phyloP scores from a whole-genome alignment of 495 filamentous ascomycete species.

The Aspergillus panamensis region DNA sequence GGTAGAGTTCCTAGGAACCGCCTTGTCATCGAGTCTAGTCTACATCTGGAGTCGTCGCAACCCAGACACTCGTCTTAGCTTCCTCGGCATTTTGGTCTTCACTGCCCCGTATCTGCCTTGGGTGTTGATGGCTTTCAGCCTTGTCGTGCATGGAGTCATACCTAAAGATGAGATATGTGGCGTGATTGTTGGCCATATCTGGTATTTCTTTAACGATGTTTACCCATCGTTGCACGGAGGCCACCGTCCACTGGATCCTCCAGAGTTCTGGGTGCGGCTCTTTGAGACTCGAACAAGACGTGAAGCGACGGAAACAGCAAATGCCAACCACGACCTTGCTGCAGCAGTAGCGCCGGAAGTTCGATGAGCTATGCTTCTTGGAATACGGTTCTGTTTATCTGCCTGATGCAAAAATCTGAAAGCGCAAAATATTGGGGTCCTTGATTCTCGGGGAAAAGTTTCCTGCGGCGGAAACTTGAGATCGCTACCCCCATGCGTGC shows the following conservation, averaged over 20 bases:
- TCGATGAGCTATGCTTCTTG: constrained; percentile 25
- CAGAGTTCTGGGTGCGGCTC: constrained; percentile 82
- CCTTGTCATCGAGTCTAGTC: constrained; percentile 85
- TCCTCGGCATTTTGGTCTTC: constrained; percentile 86
- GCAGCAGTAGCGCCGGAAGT: constrained; percentile 41
- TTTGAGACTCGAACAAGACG: constrained; percentile 55
- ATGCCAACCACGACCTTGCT: constrained; percentile 37
- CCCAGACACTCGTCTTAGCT: constrained; percentile 85
- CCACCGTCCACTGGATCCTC: constrained; percentile 83
- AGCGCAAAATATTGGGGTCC: not conserved
- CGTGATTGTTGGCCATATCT: constrained; percentile 88
- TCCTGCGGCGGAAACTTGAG: too few species aligned
- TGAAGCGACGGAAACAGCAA: constrained; percentile 29
- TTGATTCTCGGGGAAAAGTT: not conserved
- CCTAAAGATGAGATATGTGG: constrained; percentile 97
- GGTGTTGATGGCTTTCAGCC: constrained; percentile 89
- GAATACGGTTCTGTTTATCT: constrained; percentile 1
- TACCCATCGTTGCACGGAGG: constrained; percentile 88
- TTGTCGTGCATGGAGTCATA: constrained; percentile 77
- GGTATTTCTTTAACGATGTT: constrained; percentile 97
- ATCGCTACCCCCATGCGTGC: too few species aligned
- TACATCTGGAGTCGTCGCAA: constrained; percentile 98
- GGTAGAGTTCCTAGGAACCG: constrained; percentile 88
- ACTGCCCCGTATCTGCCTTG: constrained; percentile 92
- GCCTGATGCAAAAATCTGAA: not conserved